A percentile compares a stretch with the other conserved stretches of the same genome.
These are phyloP conservation scores for Xylaria grammica DNA, from an alignment of 495 filamentous ascomycete species.

Conservation along the genomic window DNA sequence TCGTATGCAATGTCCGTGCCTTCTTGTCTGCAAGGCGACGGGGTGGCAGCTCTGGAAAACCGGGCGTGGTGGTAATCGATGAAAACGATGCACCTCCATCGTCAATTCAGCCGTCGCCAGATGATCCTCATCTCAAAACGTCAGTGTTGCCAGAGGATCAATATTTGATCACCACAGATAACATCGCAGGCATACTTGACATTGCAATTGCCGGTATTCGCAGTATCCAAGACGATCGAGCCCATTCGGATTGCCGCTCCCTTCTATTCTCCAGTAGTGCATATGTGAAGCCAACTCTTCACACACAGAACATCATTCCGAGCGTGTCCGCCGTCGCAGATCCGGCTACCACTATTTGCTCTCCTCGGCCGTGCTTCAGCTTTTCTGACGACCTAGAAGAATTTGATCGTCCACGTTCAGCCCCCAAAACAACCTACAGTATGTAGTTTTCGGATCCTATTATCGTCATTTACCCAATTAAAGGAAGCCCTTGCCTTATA, in stretches of 20 bases:
- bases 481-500: background rate
- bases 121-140: background rate
- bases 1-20: constrained; percentile 28
- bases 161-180: constrained; percentile 30
- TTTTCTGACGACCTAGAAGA: constrained; percentile 9
- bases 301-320: constrained; percentile 26
- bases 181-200: constrained; percentile 33
- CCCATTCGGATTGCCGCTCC: constrained; percentile 23
- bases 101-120: background rate
- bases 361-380: constrained; percentile 31
- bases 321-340: constrained; percentile 29
- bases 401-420: constrained; percentile 10
- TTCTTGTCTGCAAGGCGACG: constrained; percentile 30
- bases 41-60: constrained; percentile 6
- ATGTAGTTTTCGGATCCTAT: background rate
- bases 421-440: constrained; percentile 30
- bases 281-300: constrained; percentile 25
- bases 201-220: constrained; percentile 30
- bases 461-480: background rate
- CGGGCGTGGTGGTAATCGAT: background rate
- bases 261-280: constrained; percentile 28
- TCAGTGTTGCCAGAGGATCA: constrained; percentile 12
- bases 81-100: constrained; percentile 9
- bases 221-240: constrained; percentile 14
- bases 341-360: constrained; percentile 36